Percentiles rank a stretch among this genome's conserved stretches.
phyloP scores from a whole-genome alignment of 1,284 basidiomycete genomes.

The Hymenochaete sp. region DNA sequence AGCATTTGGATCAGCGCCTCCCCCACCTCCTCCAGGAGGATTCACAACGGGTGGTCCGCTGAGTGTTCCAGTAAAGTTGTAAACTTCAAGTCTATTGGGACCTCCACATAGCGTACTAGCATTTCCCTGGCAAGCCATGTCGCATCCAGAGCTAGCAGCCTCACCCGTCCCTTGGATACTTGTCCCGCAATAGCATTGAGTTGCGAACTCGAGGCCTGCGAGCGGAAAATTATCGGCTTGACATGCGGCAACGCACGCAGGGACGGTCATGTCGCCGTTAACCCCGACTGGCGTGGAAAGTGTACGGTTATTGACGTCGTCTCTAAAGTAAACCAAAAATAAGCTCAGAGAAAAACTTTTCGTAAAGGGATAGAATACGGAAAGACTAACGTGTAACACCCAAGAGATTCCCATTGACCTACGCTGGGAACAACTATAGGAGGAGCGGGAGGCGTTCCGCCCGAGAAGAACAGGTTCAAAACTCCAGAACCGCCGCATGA shows the following conservation, averaged over 20 bases:
- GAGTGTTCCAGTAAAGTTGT: conserved; percentile 52
- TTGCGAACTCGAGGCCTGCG: conserved; percentile 29
- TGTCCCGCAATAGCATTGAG: conserved; percentile 47
- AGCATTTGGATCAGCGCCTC: conserved; percentile 27
- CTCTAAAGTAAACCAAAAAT: conserved; percentile 22
- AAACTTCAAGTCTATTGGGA: conserved; percentile 45
- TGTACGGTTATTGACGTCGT: conserved; percentile 20
- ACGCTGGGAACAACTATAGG: conserved; percentile 42
- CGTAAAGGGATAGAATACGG: conserved; percentile 30
- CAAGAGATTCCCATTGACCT: conserved; percentile 54
- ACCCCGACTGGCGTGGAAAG: conserved; percentile 18
- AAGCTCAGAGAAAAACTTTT: conserved; percentile 45
- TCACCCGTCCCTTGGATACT: conserved; percentile 39
- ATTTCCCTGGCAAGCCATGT: conserved; percentile 57
- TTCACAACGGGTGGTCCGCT: conserved; percentile 36
- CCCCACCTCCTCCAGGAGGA: conserved; percentile 30
- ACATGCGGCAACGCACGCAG: conserved; percentile 23
- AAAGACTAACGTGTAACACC: conserved; percentile 49
- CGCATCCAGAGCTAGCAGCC: conserved; percentile 39
- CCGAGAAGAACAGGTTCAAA: conserved; percentile 60
- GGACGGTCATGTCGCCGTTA: conserved; percentile 23
- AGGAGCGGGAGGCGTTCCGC: conserved; percentile 42
- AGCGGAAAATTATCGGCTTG: conserved; percentile 21
- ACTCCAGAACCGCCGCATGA: conserved; percentile 50
- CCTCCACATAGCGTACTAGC: conserved; percentile 59